Evolutionary conservation across 192 early-diverging fungal genomes (phyloP).

Genomic region (Funneliformis mosseae): DNA sequence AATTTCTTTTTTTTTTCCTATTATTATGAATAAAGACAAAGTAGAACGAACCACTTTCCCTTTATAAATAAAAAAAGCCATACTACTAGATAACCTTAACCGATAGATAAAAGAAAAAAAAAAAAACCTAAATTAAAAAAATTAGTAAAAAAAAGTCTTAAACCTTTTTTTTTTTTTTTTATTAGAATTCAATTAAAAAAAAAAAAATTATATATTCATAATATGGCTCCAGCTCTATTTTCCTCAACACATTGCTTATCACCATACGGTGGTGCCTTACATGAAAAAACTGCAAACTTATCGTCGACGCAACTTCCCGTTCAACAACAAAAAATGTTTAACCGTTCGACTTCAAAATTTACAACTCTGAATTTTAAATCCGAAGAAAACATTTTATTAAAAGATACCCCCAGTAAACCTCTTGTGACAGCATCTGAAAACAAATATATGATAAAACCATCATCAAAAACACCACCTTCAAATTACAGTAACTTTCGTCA

Average conservation of each 20-base stretch:
- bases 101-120: no score
- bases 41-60: no score
- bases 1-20: no score
- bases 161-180: background rate
- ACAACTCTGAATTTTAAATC: background rate
- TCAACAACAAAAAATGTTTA: conserved; percentile 3
- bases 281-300: conserved; percentile 2
- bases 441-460: background rate
- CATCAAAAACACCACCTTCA: background rate
- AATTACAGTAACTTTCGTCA: background rate
- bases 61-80: no score
- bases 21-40: no score
- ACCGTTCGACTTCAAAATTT: background rate
- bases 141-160: no score
- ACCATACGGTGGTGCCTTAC: conserved; percentile 5
- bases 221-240: conserved; percentile 13
- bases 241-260: background rate
- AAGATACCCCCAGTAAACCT: background rate
- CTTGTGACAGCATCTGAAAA: background rate
- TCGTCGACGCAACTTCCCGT: background rate
- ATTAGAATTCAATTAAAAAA: background rate
- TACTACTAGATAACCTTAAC: no score
- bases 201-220: background rate
- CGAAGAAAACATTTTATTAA: background rate
- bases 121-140: no score